Percentiles rank a stretch among this genome's conserved stretches.
Conservation (phyloP, 768 basidiomycete genomes). For the Hericium alpestre region DNA sequence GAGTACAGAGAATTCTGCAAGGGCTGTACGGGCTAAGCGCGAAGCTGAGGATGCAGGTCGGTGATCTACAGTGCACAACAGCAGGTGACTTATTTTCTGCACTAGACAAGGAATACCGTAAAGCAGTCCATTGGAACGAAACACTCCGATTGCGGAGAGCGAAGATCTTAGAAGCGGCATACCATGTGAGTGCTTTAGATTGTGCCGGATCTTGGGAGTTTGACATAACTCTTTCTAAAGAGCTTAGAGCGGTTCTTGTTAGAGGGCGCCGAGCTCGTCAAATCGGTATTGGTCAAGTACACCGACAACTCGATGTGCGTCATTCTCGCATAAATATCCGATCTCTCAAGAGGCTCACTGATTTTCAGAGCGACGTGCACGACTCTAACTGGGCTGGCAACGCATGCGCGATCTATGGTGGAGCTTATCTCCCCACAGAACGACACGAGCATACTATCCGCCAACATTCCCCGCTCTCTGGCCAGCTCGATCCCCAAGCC, state of each 20-base stretch:
- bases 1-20: constrained; percentile 53
- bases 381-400: constrained; percentile 66
- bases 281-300: constrained; percentile 59
- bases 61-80: constrained; percentile 9
- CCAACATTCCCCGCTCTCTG: constrained; percentile 50
- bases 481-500: constrained; percentile 59
- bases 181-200: constrained; percentile 40
- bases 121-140: constrained; percentile 87
- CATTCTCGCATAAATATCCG: background rate
- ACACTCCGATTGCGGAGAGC: constrained; percentile 72
- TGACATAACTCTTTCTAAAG: constrained; percentile 28
- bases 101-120: constrained; percentile 81
- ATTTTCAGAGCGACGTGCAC: constrained; percentile 58
- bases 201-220: background rate
- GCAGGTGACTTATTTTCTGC: background rate
- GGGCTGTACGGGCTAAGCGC: constrained; percentile 72
- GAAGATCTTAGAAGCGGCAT: constrained; percentile 75
- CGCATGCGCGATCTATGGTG: constrained; percentile 50
- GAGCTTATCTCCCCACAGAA: constrained; percentile 59
- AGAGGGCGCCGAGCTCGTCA: constrained; percentile 57
- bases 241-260: constrained; percentile 72
- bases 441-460: constrained; percentile 50
- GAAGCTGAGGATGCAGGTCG: constrained; percentile 86
- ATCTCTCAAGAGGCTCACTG: background rate
- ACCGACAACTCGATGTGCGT: constrained; percentile 70